phyloP scores from a whole-genome alignment of 805 yeast genomes.

The Yamadazyma ubonensis region DNA sequence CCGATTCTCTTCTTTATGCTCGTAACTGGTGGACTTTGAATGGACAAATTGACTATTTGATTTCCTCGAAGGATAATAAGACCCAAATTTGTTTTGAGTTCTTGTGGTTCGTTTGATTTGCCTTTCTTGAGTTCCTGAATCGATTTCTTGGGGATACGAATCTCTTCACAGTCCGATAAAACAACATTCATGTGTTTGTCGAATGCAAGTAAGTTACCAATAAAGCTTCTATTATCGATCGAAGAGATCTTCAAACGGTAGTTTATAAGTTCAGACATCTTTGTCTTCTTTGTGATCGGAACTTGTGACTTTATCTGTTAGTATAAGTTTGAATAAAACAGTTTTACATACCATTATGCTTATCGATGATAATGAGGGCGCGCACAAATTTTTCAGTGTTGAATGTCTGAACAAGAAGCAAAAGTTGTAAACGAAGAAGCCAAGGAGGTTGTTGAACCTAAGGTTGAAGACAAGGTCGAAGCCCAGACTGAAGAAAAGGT shows the following conservation, averaged over 20 bases:
- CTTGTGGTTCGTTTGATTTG: slow-evolving; percentile 28
- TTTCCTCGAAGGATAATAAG: slow-evolving; percentile 86
- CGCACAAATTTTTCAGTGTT: slow-evolving; percentile 6
- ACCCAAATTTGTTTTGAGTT: slow-evolving; percentile 69
- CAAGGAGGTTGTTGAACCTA: no score
- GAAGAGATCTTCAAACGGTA: slow-evolving; percentile 72
- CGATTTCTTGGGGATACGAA: slow-evolving; percentile 67
- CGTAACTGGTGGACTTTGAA: slow-evolving; percentile 61
- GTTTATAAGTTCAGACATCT: slow-evolving; percentile 65
- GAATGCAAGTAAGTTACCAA: slow-evolving; percentile 82
- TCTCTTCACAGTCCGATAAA: slow-evolving; percentile 79
- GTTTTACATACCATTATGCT: slow-evolving; percentile 7
- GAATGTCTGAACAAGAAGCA: slow-evolving; percentile 8
- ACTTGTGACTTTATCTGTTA: slow-evolving; percentile 15
- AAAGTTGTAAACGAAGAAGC: neutral
- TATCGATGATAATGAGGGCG: neutral
- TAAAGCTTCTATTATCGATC: slow-evolving; percentile 71
- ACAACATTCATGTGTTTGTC: slow-evolving; percentile 90
- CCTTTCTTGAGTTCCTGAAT: slow-evolving; percentile 28
- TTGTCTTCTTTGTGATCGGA: slow-evolving; percentile 34
- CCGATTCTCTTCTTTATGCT: slow-evolving; percentile 32
- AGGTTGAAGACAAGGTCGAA: neutral
- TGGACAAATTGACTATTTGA: slow-evolving; percentile 67
- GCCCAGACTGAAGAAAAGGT: neutral
- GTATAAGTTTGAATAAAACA: slow-evolving; percentile 5